phyloP scores from a whole-genome alignment of 192 early-diverging fungal species.

The Obelidium mucronatum region DNA sequence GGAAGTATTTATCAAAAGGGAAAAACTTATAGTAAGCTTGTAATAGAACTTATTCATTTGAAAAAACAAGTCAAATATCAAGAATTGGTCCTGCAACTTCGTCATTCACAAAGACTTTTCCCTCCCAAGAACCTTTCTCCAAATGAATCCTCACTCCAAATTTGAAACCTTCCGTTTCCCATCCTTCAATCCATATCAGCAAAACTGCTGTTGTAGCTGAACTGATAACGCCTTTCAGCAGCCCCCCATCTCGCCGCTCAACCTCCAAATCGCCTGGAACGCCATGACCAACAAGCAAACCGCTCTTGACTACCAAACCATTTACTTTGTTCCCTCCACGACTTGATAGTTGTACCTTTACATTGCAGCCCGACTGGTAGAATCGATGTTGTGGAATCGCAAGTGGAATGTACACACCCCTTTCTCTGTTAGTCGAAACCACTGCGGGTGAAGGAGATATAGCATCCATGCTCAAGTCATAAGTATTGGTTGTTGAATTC shows the following conservation, averaged over 20 bases:
- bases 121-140: not conserved
- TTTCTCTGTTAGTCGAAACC: not conserved
- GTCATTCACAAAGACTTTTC: not conserved
- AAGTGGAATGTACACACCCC: not conserved
- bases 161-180: not conserved
- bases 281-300: not conserved
- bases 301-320: not conserved
- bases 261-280: not conserved
- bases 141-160: constrained; percentile 1
- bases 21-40: too few relatives aligned
- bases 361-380: not conserved
- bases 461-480: not conserved
- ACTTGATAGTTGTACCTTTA: not conserved
- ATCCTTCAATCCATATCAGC: constrained; percentile 25
- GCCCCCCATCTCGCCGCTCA: not conserved
- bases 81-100: too few relatives aligned
- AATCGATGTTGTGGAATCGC: constrained; percentile 6
- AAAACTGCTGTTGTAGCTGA: constrained; percentile 24
- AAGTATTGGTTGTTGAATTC: not conserved
- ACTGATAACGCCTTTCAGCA: constrained; percentile 32
- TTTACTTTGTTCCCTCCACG: not conserved
- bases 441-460: not conserved
- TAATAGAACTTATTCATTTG: too few relatives aligned
- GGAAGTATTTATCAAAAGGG: too few relatives aligned
- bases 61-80: too few relatives aligned